phyloP scores from a whole-genome alignment of 257 asterid genomes.

The Petunia secreta region DNA sequence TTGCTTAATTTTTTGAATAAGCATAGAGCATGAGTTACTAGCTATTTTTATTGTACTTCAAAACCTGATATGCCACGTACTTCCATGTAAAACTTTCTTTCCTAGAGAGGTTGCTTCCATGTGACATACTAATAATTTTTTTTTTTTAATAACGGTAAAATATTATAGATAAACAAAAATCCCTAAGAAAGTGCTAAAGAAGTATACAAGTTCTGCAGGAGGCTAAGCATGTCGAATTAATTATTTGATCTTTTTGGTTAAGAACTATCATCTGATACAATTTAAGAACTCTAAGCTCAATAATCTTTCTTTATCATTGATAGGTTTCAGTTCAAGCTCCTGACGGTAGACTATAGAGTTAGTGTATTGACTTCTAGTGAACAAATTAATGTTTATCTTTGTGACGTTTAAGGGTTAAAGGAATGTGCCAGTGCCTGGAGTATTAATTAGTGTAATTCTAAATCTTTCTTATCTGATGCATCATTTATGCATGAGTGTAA shows the following conservation, averaged over 20 bases:
- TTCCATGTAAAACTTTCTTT: neutral
- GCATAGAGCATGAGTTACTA: neutral
- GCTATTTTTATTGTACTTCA: constrained; percentile 7
- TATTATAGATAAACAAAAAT: no score
- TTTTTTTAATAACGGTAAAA: no score
- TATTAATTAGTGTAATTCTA: neutral
- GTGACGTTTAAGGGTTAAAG: constrained; percentile 13
- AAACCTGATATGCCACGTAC: neutral
- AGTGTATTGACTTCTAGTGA: constrained; percentile 17
- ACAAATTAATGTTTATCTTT: constrained; percentile 2
- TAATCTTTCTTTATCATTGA: neutral
- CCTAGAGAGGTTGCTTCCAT: constrained; percentile 2
- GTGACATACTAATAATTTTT: neutral
- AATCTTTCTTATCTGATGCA: neutral
- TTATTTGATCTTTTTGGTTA: neutral
- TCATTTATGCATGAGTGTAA: constrained; percentile 3
- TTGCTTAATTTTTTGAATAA: constrained; percentile 12
- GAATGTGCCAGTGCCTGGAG: constrained; percentile 10
- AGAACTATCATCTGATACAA: neutral
- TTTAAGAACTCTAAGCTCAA: neutral
- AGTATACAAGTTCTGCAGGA: no score
- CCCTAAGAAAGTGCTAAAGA: no score
- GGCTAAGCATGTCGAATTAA: no score
- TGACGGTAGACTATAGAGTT: neutral
- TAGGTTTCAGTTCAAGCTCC: constrained; percentile 3